phyloP scores from a whole-genome alignment of 1,284 basidiomycete species.

The Somion occarium region DNA sequence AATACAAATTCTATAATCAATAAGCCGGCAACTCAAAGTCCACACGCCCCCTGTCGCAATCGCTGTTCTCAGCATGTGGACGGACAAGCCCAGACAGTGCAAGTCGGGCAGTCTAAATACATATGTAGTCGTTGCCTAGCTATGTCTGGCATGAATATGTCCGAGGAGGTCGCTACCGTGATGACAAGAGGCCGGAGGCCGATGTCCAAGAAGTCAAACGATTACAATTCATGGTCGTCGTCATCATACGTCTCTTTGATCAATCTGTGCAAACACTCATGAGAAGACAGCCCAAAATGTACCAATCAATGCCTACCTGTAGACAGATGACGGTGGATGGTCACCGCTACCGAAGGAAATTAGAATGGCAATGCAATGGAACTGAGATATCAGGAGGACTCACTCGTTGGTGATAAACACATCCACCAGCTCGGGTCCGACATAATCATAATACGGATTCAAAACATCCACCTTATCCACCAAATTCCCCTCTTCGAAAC shows the following conservation, averaged over 20 bases:
- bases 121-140: too few species aligned
- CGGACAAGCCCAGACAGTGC: too few species aligned
- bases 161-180: too few species aligned
- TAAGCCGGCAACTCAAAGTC: not conserved
- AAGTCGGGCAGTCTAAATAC: too few species aligned
- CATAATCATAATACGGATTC: conserved; percentile 94
- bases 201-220: not conserved
- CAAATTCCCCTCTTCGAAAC: conserved; percentile 72
- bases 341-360: conserved; percentile 87
- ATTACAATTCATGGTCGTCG: conserved; percentile 74
- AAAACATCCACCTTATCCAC: conserved; percentile 86
- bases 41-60: too few species aligned
- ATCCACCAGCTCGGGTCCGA: conserved; percentile 87
- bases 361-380: too few species aligned
- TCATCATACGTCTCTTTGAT: conserved; percentile 93
- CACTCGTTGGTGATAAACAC: conserved; percentile 97
- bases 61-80: too few species aligned
- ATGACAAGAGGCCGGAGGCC: too few species aligned
- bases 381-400: too few species aligned
- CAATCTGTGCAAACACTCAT: too few species aligned
- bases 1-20: not conserved
- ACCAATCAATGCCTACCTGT: conserved; percentile 49
- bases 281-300: too few species aligned
- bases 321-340: conserved; percentile 89
- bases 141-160: too few species aligned